These are phyloP conservation scores for Cynanchum wilfordii DNA, from an alignment of 257 asterid genomes.

Conservation along the genomic window DNA sequence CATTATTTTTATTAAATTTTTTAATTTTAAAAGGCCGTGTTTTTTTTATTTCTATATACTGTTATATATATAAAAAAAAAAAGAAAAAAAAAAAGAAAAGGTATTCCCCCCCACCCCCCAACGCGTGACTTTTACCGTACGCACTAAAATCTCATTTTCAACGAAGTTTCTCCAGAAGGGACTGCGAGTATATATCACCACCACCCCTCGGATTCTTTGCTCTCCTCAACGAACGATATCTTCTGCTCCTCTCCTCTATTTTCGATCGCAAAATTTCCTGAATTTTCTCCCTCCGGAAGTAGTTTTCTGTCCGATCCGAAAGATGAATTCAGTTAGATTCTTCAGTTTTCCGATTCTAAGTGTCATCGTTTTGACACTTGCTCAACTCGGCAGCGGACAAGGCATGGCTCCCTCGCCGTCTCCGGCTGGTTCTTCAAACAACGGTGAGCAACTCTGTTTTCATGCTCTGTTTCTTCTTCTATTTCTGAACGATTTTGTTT, in stretches of 20 bases:
- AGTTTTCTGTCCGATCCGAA: neutral
- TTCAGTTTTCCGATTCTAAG: conserved; percentile 27
- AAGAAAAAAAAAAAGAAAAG: too few species aligned
- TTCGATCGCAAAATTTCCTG: neutral
- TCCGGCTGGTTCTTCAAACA: conserved; percentile 36
- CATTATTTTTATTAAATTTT: neutral
- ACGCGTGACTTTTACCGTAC: conserved; percentile 14
- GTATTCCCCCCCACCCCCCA: too few species aligned
- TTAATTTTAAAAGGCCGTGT: neutral
- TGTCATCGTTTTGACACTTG: conserved; percentile 26
- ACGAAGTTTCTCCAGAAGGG: neutral
- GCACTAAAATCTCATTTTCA: neutral
- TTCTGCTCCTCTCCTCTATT: neutral
- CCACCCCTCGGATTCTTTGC: neutral
- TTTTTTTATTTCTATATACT: neutral
- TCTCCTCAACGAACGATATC: neutral
- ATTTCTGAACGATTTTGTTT: neutral
- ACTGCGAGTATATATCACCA: neutral
- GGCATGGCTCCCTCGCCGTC: conserved; percentile 40
- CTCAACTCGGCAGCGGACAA: conserved; percentile 30
- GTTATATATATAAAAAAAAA: too few species aligned
- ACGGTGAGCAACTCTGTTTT: conserved; percentile 29
- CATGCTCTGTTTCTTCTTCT: neutral
- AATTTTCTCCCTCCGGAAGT: neutral
- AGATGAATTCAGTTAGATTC: conserved; percentile 26